Conservation (phyloP, 345 rosid genomes). For the Citrus maxima region DNA sequence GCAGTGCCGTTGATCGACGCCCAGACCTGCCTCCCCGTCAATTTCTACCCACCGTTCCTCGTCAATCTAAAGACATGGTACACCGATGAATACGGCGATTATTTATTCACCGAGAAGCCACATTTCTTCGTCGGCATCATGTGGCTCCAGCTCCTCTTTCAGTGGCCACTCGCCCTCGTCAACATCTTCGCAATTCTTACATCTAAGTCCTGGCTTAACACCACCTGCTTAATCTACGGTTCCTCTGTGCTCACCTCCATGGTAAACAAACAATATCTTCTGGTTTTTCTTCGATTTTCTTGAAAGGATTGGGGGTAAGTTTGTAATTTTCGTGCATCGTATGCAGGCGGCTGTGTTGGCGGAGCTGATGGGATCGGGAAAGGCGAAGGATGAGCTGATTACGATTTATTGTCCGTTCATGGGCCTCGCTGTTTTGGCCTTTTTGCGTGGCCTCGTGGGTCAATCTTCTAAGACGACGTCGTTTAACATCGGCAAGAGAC, state of each 20-base stretch:
- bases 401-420: slow-evolving; percentile 56
- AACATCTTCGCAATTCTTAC: slow-evolving; percentile 51
- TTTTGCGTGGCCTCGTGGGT: slow-evolving; percentile 56
- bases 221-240: slow-evolving; percentile 75
- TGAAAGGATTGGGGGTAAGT: background rate
- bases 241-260: slow-evolving; percentile 55
- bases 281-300: background rate
- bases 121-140: slow-evolving; percentile 65
- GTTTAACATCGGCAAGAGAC: slow-evolving; percentile 30
- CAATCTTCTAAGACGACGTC: slow-evolving; percentile 18
- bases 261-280: slow-evolving; percentile 34
- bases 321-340: background rate
- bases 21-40: slow-evolving; percentile 49
- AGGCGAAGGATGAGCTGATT: slow-evolving; percentile 53
- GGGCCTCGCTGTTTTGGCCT: slow-evolving; percentile 51
- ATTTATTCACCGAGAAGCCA: slow-evolving; percentile 62
- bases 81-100: slow-evolving; percentile 52
- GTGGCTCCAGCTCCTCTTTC: slow-evolving; percentile 67
- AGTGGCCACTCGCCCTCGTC: slow-evolving; percentile 70
- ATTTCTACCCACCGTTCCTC: slow-evolving; percentile 50
- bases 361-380: slow-evolving; percentile 58
- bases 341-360: slow-evolving; percentile 58
- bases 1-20: slow-evolving; percentile 58
- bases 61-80: slow-evolving; percentile 44
- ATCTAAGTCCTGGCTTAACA: slow-evolving; percentile 63